A percentile compares a stretch with the other conserved stretches of the same genome.
Evolutionary conservation across 164 flowering plant genomes (phyloP).

Genomic region (Sedum album): DNA sequence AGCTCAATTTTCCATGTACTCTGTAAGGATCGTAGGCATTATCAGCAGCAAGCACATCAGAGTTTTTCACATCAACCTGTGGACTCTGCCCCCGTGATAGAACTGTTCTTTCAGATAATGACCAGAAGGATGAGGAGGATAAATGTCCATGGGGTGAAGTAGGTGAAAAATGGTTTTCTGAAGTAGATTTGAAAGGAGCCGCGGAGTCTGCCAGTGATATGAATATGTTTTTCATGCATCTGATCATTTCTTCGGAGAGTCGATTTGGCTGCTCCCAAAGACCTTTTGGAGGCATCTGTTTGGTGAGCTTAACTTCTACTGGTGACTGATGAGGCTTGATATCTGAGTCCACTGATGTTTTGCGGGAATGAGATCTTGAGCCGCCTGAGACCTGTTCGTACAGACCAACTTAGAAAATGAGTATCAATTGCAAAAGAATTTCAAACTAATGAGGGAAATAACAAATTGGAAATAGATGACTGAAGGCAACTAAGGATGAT

Average conservation of each 20-base stretch:
- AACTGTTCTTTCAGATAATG: constrained; percentile 44
- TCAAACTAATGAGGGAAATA: not conserved
- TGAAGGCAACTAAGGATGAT: not conserved
- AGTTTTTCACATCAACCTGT: constrained; percentile 37
- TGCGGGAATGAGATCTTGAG: not conserved
- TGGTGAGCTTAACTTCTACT: constrained; percentile 20
- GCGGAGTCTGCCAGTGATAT: constrained; percentile 55
- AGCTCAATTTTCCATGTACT: constrained; percentile 65
- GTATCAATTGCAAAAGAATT: not conserved
- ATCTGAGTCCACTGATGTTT: constrained; percentile 9
- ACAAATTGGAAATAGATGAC: not conserved
- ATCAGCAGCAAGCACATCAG: constrained; percentile 42
- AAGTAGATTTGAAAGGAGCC: constrained; percentile 28
- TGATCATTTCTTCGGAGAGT: constrained; percentile 72
- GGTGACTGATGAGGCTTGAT: constrained; percentile 16
- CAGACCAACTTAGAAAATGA: not conserved
- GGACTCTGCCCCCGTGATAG: constrained; percentile 51
- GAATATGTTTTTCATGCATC: constrained; percentile 72
- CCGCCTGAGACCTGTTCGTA: not conserved
- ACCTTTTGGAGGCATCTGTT: constrained; percentile 31
- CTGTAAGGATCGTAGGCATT: constrained; percentile 58
- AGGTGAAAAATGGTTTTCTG: constrained; percentile 25
- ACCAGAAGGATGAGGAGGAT: constrained; percentile 42
- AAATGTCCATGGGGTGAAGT: constrained; percentile 44
- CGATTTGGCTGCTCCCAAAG: constrained; percentile 57